A percentile compares a stretch with the other conserved stretches of the same genome.
Evolutionary conservation across 108 stramenopile genomes (phyloP).

Genomic region (Cyclotella sp.): DNA sequence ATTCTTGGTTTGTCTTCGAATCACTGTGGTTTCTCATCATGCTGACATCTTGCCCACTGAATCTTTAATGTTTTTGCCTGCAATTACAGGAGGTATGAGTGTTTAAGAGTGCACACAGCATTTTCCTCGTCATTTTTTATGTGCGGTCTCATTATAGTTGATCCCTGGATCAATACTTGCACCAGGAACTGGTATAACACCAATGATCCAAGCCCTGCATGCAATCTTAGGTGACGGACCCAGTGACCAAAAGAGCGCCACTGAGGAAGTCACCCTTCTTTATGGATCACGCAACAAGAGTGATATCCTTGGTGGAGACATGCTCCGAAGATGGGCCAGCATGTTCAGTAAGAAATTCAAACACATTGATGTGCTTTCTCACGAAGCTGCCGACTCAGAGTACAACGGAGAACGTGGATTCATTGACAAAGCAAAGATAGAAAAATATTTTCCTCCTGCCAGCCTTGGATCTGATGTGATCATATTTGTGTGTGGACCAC

Average conservation of each 20-base stretch:
- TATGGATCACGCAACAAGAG: conserved; percentile 75
- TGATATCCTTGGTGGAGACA: conserved; percentile 89
- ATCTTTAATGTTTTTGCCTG: neutral
- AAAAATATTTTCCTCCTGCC: conserved; percentile 66
- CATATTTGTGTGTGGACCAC: conserved; percentile 96
- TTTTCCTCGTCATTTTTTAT: too few species aligned
- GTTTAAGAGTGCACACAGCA: too few species aligned
- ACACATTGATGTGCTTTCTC: conserved; percentile 72
- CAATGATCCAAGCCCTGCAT: conserved; percentile 96
- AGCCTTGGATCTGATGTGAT: conserved; percentile 61
- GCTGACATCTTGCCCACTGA: neutral
- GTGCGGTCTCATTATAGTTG: too few species aligned
- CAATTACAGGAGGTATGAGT: neutral
- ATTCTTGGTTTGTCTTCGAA: neutral
- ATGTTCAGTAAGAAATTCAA: conserved; percentile 55
- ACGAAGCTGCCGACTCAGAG: conserved; percentile 68
- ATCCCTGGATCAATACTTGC: neutral
- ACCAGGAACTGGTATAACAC: conserved; percentile 97
- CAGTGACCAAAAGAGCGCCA: conserved; percentile 42
- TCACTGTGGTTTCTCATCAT: neutral
- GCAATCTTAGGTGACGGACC: conserved; percentile 84
- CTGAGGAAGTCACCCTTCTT: conserved; percentile 79
- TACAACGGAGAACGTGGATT: conserved; percentile 78
- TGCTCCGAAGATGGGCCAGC: conserved; percentile 73
- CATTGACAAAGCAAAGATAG: conserved; percentile 71